A percentile compares a stretch with the other conserved stretches of the same genome.
Evolutionary conservation across 371 early-diverging fungal genomes (phyloP).

Genomic region (Rhizopus sp.): DNA sequence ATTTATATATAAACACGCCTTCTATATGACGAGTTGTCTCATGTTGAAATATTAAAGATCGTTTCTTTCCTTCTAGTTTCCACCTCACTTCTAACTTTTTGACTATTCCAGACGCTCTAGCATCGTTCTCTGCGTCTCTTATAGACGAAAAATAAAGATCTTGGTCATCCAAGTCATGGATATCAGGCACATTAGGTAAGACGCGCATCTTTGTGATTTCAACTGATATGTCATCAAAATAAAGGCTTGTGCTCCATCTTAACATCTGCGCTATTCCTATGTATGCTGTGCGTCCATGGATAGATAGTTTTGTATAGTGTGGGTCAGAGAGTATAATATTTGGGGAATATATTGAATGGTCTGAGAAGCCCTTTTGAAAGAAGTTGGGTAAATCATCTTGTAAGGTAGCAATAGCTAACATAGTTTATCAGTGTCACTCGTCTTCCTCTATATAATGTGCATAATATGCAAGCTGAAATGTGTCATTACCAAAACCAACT

Average conservation of each 20-base stretch:
- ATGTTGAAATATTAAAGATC: slow-evolving; percentile 28
- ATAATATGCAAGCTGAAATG: neutral
- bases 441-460: neutral
- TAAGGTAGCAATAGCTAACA: slow-evolving; percentile 48
- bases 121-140: slow-evolving; percentile 17
- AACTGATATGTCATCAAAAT: slow-evolving; percentile 45
- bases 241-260: slow-evolving; percentile 52
- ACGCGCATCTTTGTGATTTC: slow-evolving; percentile 43
- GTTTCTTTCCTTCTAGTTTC: slow-evolving; percentile 52
- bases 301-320: slow-evolving; percentile 52
- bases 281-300: slow-evolving; percentile 52
- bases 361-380: slow-evolving; percentile 42
- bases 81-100: slow-evolving; percentile 51
- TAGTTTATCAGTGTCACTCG: neutral
- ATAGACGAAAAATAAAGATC: slow-evolving; percentile 15
- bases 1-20: slow-evolving; percentile 59
- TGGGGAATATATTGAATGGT: slow-evolving; percentile 46
- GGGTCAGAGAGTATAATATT: slow-evolving; percentile 56
- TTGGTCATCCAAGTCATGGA: slow-evolving; percentile 6
- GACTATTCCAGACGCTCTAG: slow-evolving; percentile 20
- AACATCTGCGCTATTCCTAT: slow-evolving; percentile 52
- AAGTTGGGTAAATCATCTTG: slow-evolving; percentile 52
- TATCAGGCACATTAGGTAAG: slow-evolving; percentile 26
- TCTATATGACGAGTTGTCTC: slow-evolving; percentile 30
- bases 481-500: slow-evolving; percentile 33